Conservation (phyloP, 202 grass and related monocot genomes). For the Dendrocalamus latiflorus region DNA sequence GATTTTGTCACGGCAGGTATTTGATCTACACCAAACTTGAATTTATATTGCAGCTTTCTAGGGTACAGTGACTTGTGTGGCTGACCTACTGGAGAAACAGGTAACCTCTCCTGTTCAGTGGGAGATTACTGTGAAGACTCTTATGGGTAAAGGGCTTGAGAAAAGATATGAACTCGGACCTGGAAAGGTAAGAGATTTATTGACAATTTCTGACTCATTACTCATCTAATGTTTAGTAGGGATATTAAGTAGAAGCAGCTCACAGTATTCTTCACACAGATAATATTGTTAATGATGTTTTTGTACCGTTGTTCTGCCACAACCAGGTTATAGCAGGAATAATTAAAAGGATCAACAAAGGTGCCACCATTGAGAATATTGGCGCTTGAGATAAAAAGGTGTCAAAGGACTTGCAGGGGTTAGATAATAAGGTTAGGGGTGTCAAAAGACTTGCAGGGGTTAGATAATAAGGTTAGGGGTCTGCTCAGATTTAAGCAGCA, state of each 20-base stretch:
- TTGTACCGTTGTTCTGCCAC: not conserved
- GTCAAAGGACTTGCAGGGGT: not conserved
- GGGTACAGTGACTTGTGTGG: not conserved
- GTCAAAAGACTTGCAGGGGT: not conserved
- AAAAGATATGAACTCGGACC: constrained; percentile 94
- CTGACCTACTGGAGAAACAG: constrained; percentile 34
- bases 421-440: not conserved
- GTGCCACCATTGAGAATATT: constrained; percentile 68
- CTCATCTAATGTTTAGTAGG: not conserved
- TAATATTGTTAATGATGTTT: not conserved
- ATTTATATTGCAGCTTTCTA: not conserved
- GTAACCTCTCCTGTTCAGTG: constrained; percentile 92
- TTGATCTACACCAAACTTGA: constrained; percentile 2
- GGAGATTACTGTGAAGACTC: constrained; percentile 81
- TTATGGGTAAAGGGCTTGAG: constrained; percentile 84
- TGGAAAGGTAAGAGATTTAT: constrained; percentile 63
- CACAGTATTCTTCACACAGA: not conserved
- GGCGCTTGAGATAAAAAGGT: constrained; percentile 39
- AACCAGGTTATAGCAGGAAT: constrained; percentile 93
- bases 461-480: not conserved
- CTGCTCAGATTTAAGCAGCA: not conserved
- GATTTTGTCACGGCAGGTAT: constrained; percentile 75
- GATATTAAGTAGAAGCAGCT: not conserved
- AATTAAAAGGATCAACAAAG: constrained; percentile 84
- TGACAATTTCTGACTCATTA: not conserved